phyloP scores from a whole-genome alignment of 352 stramenopile genomes.

The Globisporangium spiculum region DNA sequence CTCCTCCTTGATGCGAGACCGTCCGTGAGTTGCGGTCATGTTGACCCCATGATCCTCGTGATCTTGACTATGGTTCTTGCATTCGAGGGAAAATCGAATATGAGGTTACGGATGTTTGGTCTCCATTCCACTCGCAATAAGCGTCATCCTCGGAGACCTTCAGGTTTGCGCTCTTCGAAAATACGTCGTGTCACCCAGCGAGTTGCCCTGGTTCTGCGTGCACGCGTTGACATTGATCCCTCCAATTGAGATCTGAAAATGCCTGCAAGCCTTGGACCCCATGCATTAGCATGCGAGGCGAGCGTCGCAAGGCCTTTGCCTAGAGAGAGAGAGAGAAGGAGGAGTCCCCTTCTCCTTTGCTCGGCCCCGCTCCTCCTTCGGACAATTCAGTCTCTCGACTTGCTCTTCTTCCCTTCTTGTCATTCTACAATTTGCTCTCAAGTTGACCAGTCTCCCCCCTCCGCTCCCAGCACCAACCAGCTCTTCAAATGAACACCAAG shows the following conservation, averaged over 20 bases:
- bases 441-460: background rate
- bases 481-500: background rate
- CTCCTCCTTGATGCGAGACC: too few species aligned
- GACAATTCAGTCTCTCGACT: background rate
- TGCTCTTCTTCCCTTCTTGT: background rate
- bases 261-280: background rate
- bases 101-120: background rate
- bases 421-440: background rate
- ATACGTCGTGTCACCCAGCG: background rate
- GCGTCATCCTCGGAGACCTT: background rate
- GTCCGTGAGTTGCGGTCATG: too few species aligned
- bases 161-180: background rate
- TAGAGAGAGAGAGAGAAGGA: too few species aligned
- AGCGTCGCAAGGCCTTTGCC: too few species aligned
- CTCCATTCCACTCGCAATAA: background rate
- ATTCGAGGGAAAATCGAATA: background rate
- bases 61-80: background rate
- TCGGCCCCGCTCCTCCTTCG: background rate
- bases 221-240: background rate
- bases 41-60: too few species aligned
- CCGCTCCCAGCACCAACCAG: background rate
- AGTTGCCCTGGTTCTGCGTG: background rate
- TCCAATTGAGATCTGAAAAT: background rate
- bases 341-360: too few species aligned
- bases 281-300: too few species aligned